Evolutionary conservation across 1,284 basidiomycete genomes (phyloP).

Genomic region (Cutaneotrichosporon curvatum): DNA sequence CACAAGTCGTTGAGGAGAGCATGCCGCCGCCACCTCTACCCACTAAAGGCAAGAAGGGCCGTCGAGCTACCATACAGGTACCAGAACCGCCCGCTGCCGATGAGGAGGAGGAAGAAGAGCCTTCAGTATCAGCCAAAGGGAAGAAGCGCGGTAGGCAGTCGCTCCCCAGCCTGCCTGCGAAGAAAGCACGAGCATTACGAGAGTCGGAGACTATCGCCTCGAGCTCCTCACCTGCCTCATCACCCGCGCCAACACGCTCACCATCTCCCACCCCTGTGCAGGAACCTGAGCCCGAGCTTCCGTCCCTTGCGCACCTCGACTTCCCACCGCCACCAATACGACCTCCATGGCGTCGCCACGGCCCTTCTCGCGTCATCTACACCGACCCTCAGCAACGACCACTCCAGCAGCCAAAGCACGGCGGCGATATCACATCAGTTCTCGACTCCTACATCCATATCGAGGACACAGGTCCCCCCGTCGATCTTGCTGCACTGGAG

Average conservation of each 20-base stretch:
- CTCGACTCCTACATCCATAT: constrained; percentile 58
- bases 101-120: constrained; percentile 6
- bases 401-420: constrained; percentile 49
- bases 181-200: constrained; percentile 14
- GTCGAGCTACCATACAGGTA: constrained; percentile 20
- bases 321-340: constrained; percentile 34
- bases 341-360: constrained; percentile 53
- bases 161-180: constrained; percentile 22
- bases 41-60: constrained; percentile 14
- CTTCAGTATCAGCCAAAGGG: constrained; percentile 17
- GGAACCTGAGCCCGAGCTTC: constrained; percentile 25
- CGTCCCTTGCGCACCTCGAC: constrained; percentile 32
- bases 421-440: constrained; percentile 53
- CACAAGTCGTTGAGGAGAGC: constrained; percentile 5
- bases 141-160: constrained; percentile 27
- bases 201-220: constrained; percentile 3
- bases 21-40: constrained; percentile 28
- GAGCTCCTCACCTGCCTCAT: constrained; percentile 13
- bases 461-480: constrained; percentile 48
- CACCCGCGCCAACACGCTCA: constrained; percentile 16
- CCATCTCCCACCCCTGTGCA: constrained; percentile 28
- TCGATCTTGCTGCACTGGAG: constrained; percentile 49
- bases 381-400: constrained; percentile 65
- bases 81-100: not conserved
- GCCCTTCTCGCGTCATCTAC: constrained; percentile 55